Conservation (phyloP, 306 rosid genomes). For the Rosa rugosa region DNA sequence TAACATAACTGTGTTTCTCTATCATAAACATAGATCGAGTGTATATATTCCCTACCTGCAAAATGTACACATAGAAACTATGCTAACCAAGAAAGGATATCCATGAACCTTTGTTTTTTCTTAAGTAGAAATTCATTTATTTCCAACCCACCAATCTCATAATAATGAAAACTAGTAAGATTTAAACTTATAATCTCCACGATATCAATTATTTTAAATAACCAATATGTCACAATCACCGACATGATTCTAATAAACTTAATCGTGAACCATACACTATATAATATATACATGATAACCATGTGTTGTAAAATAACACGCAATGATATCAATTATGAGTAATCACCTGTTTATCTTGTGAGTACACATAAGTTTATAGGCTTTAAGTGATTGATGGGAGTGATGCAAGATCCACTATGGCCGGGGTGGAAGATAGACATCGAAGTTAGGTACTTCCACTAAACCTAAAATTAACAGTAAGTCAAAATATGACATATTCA, state of each 20-base stretch:
- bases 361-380: not conserved
- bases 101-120: too few species aligned
- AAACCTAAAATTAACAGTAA: not conserved
- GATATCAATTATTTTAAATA: too few species aligned
- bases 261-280: not conserved
- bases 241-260: too few species aligned
- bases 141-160: too few species aligned
- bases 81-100: too few species aligned
- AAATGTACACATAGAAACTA: not conserved
- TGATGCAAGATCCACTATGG: not conserved
- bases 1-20: not conserved
- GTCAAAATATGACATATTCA: not conserved
- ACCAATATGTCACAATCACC: too few species aligned
- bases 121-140: too few species aligned
- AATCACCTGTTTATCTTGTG: not conserved
- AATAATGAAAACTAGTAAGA: too few species aligned
- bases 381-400: not conserved
- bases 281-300: too few species aligned
- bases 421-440: not conserved
- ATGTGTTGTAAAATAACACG: too few species aligned
- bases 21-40: not conserved
- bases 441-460: slow-evolving; percentile 11
- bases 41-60: not conserved
- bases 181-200: too few species aligned
- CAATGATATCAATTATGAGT: too few species aligned